A percentile compares a stretch with the other conserved stretches of the same genome.
phyloP scores from a whole-genome alignment of 441 rosid species.

The Bruguiera hainesii region DNA sequence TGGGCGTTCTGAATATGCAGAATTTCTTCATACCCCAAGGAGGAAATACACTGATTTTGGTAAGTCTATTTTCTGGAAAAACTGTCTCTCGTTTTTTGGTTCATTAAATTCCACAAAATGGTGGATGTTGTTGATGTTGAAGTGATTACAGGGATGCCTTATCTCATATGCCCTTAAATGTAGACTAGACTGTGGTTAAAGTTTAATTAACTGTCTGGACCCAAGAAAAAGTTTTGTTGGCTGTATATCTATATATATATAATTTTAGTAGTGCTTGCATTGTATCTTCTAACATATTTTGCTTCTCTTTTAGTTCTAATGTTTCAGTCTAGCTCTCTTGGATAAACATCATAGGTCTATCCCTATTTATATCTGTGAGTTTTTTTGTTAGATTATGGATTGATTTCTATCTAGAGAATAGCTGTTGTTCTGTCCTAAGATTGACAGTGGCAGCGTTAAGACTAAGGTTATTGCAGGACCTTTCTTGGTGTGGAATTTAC shows the following conservation, averaged over 20 bases:
- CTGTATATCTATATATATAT: too few species aligned
- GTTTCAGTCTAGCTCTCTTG: too few species aligned
- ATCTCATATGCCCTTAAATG: too few species aligned
- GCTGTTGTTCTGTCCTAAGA: not conserved
- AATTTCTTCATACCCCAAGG: conserved; percentile 90
- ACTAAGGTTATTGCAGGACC: too few species aligned
- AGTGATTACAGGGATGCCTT: too few species aligned
- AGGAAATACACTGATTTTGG: conserved; percentile 81
- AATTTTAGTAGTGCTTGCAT: too few species aligned
- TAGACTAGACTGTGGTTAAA: too few species aligned
- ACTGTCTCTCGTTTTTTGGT: not conserved
- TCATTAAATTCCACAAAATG: not conserved
- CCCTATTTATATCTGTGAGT: not conserved
- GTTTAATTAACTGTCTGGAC: too few species aligned
- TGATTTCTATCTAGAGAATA: not conserved
- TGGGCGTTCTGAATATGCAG: conserved; percentile 77
- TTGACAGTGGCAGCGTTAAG: not conserved
- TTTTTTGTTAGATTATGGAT: not conserved
- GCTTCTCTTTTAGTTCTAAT: too few species aligned
- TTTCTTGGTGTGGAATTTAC: not conserved
- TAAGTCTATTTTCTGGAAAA: conserved; percentile 29
- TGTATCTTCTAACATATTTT: too few species aligned
- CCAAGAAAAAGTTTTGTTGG: too few species aligned
- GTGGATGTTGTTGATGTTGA: not conserved
- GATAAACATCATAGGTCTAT: too few species aligned